These are phyloP conservation scores for Magnusiomyces ingens DNA, from an alignment of 1,139 yeast genomes.

Conservation along the genomic window DNA sequence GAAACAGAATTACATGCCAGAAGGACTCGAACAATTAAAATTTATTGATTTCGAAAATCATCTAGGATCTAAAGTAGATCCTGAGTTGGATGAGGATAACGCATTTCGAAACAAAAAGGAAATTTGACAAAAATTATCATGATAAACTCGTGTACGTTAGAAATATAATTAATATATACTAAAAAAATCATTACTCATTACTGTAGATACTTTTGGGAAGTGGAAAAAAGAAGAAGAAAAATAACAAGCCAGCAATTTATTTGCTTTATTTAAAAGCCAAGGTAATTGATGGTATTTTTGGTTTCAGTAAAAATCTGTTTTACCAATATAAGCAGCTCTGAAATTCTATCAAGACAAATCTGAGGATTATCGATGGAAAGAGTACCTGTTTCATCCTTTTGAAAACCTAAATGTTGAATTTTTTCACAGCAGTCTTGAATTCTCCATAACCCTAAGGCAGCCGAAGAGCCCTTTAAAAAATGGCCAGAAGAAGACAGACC, in stretches of 20 bases:
- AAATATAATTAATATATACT: too few species aligned
- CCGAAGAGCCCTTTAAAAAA: conserved; percentile 91
- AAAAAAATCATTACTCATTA: too few species aligned
- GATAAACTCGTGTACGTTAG: too few species aligned
- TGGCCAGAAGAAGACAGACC: conserved; percentile 77
- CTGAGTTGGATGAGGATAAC: not conserved
- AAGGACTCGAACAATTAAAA: conserved; percentile 25
- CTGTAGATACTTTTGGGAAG: too few species aligned
- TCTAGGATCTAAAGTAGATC: not conserved
- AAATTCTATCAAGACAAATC: conserved; percentile 26
- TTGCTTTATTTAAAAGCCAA: too few species aligned
- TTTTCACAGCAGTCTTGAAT: conserved; percentile 86
- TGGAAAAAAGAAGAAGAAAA: too few species aligned
- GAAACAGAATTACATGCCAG: conserved; percentile 47
- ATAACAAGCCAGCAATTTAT: too few species aligned
- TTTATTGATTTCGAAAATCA: conserved; percentile 23
- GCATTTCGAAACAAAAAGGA: not conserved
- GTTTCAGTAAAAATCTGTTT: too few species aligned
- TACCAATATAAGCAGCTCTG: not conserved
- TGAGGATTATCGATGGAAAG: conserved; percentile 27
- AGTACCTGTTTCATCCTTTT: conserved; percentile 36
- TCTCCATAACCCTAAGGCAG: conserved; percentile 78
- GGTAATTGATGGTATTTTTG: too few species aligned
- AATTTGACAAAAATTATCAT: conserved; percentile 11
- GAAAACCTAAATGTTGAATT: conserved; percentile 82